Conservation (phyloP, 106 monocot genomes). For the Platanthera zijinensis region DNA sequence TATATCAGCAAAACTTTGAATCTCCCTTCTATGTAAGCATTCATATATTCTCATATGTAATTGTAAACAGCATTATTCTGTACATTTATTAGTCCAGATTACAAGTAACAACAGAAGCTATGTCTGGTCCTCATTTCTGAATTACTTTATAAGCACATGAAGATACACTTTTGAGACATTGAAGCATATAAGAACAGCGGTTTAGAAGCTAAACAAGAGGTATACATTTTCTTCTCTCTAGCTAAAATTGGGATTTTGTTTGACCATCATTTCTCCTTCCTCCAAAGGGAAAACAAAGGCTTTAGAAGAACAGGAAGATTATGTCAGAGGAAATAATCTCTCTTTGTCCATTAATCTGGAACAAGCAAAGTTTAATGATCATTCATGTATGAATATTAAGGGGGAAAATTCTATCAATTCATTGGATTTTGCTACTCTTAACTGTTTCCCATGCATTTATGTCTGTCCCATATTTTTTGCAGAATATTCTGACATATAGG, state of each 20-base stretch:
- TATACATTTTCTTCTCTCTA: not conserved
- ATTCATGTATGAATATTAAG: not conserved
- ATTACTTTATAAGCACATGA: not conserved
- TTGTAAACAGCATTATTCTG: not conserved
- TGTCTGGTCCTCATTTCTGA: not conserved
- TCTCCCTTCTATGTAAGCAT: conserved; percentile 84
- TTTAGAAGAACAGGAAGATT: not conserved
- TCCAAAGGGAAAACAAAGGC: not conserved
- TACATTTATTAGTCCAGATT: not conserved
- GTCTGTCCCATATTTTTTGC: not conserved
- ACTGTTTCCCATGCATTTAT: not conserved
- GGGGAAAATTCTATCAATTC: not conserved
- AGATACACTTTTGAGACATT: not conserved
- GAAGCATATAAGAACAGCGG: not conserved
- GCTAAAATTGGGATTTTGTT: not conserved
- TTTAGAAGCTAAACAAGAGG: not conserved
- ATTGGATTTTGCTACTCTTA: not conserved
- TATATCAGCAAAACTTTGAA: conserved; percentile 59
- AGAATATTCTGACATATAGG: not conserved
- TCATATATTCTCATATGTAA: not conserved
- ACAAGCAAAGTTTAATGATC: not conserved
- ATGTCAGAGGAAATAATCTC: not conserved
- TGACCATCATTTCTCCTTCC: not conserved
- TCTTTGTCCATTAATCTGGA: not conserved
- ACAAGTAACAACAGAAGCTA: conserved; percentile 1